These are phyloP conservation scores for Yamadazyma atlantica DNA, from an alignment of 1,139 yeast genomes.

Conservation along the genomic window DNA sequence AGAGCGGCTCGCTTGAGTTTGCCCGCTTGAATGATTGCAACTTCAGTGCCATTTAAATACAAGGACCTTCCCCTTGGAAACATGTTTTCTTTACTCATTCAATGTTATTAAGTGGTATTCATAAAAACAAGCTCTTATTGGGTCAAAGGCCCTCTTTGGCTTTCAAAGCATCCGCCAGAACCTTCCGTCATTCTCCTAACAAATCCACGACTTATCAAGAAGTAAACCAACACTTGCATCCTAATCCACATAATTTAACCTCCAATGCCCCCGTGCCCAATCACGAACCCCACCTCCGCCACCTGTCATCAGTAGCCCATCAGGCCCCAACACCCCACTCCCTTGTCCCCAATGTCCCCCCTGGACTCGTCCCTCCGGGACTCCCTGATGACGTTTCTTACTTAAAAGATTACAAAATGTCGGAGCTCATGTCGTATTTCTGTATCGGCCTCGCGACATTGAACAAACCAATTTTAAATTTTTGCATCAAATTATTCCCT, in stretches of 20 bases:
- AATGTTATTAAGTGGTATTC: neutral
- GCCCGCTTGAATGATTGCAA: neutral
- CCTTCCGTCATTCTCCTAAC: slow-evolving; percentile 10
- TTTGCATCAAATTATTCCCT: slow-evolving; percentile 69
- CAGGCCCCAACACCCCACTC: too few relatives aligned
- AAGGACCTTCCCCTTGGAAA: neutral
- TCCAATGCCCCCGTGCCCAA: neutral
- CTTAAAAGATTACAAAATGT: slow-evolving; percentile 32
- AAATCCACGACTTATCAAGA: slow-evolving; percentile 7
- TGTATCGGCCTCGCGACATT: slow-evolving; percentile 68
- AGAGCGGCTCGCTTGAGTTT: slow-evolving; percentile 1
- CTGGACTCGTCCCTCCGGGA: neutral
- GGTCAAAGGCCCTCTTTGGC: too few relatives aligned
- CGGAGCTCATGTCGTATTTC: slow-evolving; percentile 58
- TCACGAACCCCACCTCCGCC: neutral
- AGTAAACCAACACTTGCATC: neutral
- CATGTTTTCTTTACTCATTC: neutral
- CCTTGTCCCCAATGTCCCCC: too few relatives aligned
- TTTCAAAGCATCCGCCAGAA: neutral
- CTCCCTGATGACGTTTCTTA: slow-evolving; percentile 20
- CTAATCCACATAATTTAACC: neutral
- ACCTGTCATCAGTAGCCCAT: neutral
- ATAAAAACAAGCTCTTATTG: too few relatives aligned
- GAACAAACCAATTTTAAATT: slow-evolving; percentile 58
- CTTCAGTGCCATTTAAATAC: slow-evolving; percentile 1